Evolutionary conservation across 2,329 filamentous ascomycete species (phyloP).

Genomic region (Penicillium sp.): DNA sequence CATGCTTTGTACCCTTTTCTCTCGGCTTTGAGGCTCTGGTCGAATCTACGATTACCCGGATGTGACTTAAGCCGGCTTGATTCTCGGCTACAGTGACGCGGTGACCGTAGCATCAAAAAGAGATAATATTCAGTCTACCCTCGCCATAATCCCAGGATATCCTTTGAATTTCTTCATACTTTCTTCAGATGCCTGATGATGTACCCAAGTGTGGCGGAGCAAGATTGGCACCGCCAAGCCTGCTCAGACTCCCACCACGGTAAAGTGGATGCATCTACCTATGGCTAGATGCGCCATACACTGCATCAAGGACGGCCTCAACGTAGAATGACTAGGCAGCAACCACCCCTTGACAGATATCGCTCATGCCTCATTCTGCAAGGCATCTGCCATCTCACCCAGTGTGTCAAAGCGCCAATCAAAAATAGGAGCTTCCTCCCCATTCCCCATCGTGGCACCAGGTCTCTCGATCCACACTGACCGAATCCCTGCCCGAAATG

Average conservation of each 20-base stretch:
- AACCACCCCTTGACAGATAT: background rate
- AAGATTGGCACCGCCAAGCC: slow-evolving; percentile 4
- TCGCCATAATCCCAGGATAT: too few relatives aligned
- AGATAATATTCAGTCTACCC: too few relatives aligned
- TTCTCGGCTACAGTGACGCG: background rate
- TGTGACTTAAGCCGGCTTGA: background rate
- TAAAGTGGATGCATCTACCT: background rate
- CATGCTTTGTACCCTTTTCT: background rate
- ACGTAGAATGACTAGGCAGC: background rate
- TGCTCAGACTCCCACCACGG: background rate
- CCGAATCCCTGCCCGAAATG: slow-evolving; percentile 59
- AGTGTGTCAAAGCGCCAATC: slow-evolving; percentile 62
- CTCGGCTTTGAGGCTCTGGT: slow-evolving; percentile 3
- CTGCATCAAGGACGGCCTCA: background rate
- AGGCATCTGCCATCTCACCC: slow-evolving; percentile 60
- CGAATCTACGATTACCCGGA: slow-evolving; percentile 4
- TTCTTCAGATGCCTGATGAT: background rate
- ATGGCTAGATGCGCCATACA: background rate
- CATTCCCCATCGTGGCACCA: slow-evolving; percentile 43
- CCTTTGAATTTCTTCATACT: background rate
- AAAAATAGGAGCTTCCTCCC: slow-evolving; percentile 41
- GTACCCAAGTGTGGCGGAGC: slow-evolving; percentile 2
- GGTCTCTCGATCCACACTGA: slow-evolving; percentile 63
- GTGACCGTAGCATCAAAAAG: too few relatives aligned
- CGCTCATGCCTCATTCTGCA: background rate